Conservation (phyloP, 352 stramenopile species). For the Globisporangium mamillatum region DNA sequence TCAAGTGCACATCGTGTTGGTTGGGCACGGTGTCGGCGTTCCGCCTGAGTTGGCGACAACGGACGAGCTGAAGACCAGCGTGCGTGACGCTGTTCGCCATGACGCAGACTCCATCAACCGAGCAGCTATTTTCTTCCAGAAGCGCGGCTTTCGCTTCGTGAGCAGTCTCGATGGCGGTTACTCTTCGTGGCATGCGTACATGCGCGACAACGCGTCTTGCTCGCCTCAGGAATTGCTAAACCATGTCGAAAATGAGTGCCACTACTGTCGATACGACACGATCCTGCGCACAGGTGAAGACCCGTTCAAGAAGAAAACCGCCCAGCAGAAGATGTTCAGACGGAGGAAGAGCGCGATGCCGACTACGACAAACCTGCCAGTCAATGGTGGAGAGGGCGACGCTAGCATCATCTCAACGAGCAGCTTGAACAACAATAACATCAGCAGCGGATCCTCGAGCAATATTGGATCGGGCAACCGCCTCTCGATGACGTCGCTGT, state of each 20-base stretch:
- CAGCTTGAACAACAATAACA: constrained; percentile 28
- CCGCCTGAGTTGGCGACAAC: constrained; percentile 54
- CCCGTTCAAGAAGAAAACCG: constrained; percentile 50
- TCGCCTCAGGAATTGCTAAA: constrained; percentile 69
- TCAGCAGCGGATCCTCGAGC: constrained; percentile 22
- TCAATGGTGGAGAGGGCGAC: constrained; percentile 71
- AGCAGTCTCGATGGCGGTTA: constrained; percentile 75
- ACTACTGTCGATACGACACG: constrained; percentile 79
- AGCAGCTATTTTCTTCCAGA: constrained; percentile 80
- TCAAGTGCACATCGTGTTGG: constrained; percentile 70
- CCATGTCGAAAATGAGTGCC: constrained; percentile 62
- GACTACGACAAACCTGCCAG: constrained; percentile 61
- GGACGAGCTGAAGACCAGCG: constrained; percentile 68
- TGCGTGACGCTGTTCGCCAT: constrained; percentile 69
- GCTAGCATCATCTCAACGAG: constrained; percentile 69
- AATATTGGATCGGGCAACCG: constrained; percentile 24
- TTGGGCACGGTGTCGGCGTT: constrained; percentile 69
- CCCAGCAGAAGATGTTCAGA: constrained; percentile 30
- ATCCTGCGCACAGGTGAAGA: constrained; percentile 68
- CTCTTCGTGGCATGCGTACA: constrained; percentile 81
- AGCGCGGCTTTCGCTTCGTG: constrained; percentile 79
- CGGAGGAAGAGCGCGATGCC: constrained; percentile 72
- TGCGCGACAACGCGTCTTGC: constrained; percentile 55
- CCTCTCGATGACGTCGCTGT: constrained; percentile 42
- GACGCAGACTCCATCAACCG: constrained; percentile 73